Evolutionary conservation across 331 rosid species (phyloP), one percentile per base, ranked within the genome.

Genomic region (Dryas integrifolia): DNA sequence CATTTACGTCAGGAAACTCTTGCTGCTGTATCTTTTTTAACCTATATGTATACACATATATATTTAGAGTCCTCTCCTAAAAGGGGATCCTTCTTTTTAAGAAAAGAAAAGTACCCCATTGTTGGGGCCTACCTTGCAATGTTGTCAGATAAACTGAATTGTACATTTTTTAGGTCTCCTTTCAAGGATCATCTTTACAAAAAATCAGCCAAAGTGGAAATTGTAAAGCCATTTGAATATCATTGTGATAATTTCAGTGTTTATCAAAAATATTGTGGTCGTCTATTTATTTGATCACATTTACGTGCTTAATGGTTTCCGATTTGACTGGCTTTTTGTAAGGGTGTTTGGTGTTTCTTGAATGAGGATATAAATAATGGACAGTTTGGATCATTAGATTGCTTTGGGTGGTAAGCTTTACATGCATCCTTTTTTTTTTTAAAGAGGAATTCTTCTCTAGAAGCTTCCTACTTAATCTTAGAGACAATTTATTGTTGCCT

Each of bases 11-110:
- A 82, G 82, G 98, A 94, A 85, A 91, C 87, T 66, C 92, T 94
- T 80, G 97, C 90, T 16, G 98, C 98, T 41, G 98, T 91, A 94
- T 94, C 98, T 81, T 88, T 85, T 76, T 79, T 48, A 40, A n/a
- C 18, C 66, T 62, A 1, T 52, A 24, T 63, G 18, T 50, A 1
- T 11, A 2, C 6, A 6, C 21, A 38, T 13, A 5, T 68, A 4
- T 30, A 3, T 9, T 0, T 15, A 12, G 35, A 15, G 0, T 18
- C 1, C 21, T 26, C 67, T 7, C 30, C 6, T 38, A 38, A 14
- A 35, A 9, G 14, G 46, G 15, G 48, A 68, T 50, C n/a, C 26
- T 26, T 48, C 21, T 67, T 14, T 9, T 30, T 12, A 39, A 24
- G 21, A 15, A 9, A 41, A 63, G 50, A n/a, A 16, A 3, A 40